Percentiles rank a stretch among this genome's conserved stretches.
These are phyloP conservation scores for Penicillium macrosclerotiorum DNA, from an alignment of 495 filamentous ascomycete genomes.

Conservation along the genomic window DNA sequence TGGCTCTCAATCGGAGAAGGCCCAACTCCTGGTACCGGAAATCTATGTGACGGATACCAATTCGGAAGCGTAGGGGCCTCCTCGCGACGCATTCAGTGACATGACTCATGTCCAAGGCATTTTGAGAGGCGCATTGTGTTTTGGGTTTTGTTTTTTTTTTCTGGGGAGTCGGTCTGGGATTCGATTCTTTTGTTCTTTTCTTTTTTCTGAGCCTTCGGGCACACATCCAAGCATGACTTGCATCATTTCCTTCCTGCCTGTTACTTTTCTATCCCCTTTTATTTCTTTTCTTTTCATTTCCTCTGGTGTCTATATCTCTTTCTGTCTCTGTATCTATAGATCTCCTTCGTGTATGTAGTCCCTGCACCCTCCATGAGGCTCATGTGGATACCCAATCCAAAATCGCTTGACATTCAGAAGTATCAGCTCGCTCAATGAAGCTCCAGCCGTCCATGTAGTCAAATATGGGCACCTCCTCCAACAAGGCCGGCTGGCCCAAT, in stretches of 20 bases:
- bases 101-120: too few relatives aligned
- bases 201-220: too few relatives aligned
- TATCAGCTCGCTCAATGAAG: neutral
- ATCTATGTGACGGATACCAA: conserved; percentile 10
- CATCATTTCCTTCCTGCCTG: neutral
- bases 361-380: neutral
- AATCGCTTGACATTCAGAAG: neutral
- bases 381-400: neutral
- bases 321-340: neutral
- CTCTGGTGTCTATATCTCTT: neutral
- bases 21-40: conserved; percentile 8
- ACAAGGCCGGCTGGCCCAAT: conserved; percentile 57
- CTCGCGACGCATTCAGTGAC: neutral
- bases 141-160: conserved; percentile 3
- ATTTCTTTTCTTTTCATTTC: conserved; percentile 1
- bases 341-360: neutral
- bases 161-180: too few relatives aligned
- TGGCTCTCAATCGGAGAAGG: conserved; percentile 19
- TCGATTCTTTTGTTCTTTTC: neutral
- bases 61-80: neutral
- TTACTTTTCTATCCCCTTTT: conserved; percentile 9
- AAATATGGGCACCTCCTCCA: neutral
- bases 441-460: neutral
- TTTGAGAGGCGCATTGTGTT: too few relatives aligned
- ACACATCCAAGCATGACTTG: conserved; percentile 10